phyloP scores from a whole-genome alignment of 257 asterid genomes.

The Datura wrightii region DNA sequence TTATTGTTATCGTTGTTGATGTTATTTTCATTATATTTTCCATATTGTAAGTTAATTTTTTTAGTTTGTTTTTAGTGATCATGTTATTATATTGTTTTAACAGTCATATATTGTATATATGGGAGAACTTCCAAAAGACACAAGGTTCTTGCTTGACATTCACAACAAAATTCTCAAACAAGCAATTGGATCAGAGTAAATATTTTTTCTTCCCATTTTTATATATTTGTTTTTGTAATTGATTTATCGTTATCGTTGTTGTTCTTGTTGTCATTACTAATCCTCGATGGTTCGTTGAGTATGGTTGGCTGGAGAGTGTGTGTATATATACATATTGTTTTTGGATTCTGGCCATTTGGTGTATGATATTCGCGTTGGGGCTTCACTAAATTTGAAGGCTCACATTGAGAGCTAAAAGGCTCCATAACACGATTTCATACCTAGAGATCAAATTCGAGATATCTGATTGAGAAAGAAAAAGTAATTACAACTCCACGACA shows the following conservation, averaged over 20 bases:
- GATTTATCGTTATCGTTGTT: not conserved
- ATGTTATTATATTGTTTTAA: not conserved
- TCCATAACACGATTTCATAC: too few relatives aligned
- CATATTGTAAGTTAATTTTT: not conserved
- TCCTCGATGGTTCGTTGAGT: not conserved
- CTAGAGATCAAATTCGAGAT: too few relatives aligned
- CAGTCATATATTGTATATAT: conserved; percentile 37
- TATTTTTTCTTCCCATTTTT: not conserved
- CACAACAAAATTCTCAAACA: conserved; percentile 28
- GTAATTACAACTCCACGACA: too few relatives aligned
- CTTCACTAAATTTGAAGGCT: not conserved
- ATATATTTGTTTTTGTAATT: too few relatives aligned
- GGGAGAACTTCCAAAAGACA: conserved; percentile 33
- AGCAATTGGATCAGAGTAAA: conserved; percentile 35
- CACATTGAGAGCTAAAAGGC: too few relatives aligned
- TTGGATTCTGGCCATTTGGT: too few relatives aligned
- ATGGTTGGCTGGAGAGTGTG: not conserved
- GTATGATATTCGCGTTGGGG: not conserved
- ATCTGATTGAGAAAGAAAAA: too few relatives aligned
- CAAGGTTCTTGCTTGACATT: not conserved
- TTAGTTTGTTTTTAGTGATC: not conserved
- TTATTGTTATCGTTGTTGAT: not conserved
- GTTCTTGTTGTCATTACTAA: not conserved
- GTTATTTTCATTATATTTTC: not conserved
- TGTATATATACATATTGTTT: not conserved